Evolutionary conservation across 805 yeast species (phyloP).

Genomic region (Cyberlindnera lachancei): DNA sequence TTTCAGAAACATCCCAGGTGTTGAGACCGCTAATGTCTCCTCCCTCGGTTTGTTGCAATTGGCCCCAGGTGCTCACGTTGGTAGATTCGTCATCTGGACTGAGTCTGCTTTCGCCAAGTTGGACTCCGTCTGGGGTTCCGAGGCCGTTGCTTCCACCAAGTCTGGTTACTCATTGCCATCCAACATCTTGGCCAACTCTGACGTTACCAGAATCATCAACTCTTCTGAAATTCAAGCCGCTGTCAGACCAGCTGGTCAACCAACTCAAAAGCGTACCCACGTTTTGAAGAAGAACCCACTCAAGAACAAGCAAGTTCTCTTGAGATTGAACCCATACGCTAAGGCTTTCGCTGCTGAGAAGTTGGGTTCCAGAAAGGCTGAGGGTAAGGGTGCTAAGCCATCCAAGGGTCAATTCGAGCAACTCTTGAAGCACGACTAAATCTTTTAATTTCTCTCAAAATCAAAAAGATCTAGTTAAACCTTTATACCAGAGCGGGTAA

Average conservation of each 20-base stretch:
- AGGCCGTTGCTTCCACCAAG: constrained; percentile 75
- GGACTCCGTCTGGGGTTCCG: constrained; percentile 96
- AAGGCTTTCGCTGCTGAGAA: constrained; percentile 91
- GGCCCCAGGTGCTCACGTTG: constrained; percentile 99
- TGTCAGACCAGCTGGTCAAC: constrained; percentile 93
- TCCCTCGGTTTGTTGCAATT: constrained; percentile 93
- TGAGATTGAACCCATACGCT: constrained; percentile 99
- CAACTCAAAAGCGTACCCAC: constrained; percentile 88
- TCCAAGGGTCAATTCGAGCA: constrained; percentile 65
- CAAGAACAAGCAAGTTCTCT: constrained; percentile 97
- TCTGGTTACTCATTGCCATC: constrained; percentile 87
- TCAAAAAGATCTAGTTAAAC: no score
- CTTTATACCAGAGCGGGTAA: no score
- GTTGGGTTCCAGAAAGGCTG: constrained; percentile 77
- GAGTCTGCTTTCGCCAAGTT: constrained; percentile 95
- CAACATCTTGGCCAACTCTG: constrained; percentile 92
- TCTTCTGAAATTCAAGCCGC: constrained; percentile 98
- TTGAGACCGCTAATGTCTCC: constrained; percentile 89
- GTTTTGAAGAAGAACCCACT: constrained; percentile 98
- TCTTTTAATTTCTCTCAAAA: not conserved
- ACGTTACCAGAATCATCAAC: constrained; percentile 95
- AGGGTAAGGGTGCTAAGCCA: constrained; percentile 52
- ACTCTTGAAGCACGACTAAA: constrained; percentile 57
- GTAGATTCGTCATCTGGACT: constrained; percentile 99
- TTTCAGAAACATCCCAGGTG: constrained; percentile 99